phyloP scores from a whole-genome alignment of 2,329 filamentous ascomycete species.

The Fusarium decemcellulare region DNA sequence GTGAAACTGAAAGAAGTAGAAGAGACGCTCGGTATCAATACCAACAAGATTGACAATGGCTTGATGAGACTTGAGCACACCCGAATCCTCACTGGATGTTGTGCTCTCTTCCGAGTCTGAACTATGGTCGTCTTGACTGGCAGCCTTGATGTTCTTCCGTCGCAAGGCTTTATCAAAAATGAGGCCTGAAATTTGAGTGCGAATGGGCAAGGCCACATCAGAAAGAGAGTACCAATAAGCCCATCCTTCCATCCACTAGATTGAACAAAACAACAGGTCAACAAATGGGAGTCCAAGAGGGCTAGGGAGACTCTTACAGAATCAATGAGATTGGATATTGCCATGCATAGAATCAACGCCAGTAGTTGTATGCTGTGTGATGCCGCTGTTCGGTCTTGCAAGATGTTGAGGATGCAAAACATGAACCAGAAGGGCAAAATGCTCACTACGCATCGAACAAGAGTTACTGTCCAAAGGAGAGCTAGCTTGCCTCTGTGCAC shows the following conservation, averaged over 20 bases:
- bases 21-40: conserved; percentile 77
- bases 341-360: conserved; percentile 77
- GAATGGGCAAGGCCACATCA: conserved; percentile 74
- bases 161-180: conserved; percentile 83
- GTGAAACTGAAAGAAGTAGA: conserved; percentile 77
- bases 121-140: conserved; percentile 59
- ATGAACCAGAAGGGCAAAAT: conserved; percentile 80
- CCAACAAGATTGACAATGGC: conserved; percentile 82
- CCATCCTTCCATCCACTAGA: conserved; percentile 72
- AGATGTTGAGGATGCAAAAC: conserved; percentile 71
- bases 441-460: conserved; percentile 68
- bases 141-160: conserved; percentile 80
- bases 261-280: not conserved
- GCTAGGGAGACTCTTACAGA: conserved; percentile 45
- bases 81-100: conserved; percentile 55
- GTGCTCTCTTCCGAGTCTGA: conserved; percentile 59
- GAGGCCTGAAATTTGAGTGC: conserved; percentile 77
- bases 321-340: conserved; percentile 68
- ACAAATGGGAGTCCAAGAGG: not conserved
- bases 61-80: conserved; percentile 66
- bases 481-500: conserved; percentile 69
- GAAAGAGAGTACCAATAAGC: conserved; percentile 76
- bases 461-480: conserved; percentile 70
- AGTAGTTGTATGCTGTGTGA: conserved; percentile 67
- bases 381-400: conserved; percentile 69